Evolutionary conservation across 1,139 yeast genomes (phyloP).

Genomic region (Lodderomyces margitis): DNA sequence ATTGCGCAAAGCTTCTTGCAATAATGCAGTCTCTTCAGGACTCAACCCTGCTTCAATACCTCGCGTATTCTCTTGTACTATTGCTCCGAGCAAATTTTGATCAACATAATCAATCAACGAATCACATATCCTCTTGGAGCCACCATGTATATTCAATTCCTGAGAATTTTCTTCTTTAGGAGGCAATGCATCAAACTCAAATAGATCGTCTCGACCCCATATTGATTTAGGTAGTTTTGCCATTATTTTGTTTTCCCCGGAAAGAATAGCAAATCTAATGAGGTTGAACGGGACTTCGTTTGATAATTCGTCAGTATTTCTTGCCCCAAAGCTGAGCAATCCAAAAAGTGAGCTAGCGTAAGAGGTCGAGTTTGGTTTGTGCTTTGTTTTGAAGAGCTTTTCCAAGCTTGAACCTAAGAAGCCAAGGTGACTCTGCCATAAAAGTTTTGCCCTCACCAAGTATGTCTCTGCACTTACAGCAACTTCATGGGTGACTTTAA

Average conservation of each 20-base stretch:
- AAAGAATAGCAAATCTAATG: constrained; percentile 62
- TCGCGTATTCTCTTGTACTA: constrained; percentile 29
- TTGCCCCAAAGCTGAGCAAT: constrained; percentile 8
- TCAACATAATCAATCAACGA: constrained; percentile 37
- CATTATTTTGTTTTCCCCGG: constrained; percentile 70
- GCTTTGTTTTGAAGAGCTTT: not conserved
- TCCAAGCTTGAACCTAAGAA: constrained; percentile 3
- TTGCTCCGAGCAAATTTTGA: constrained; percentile 38
- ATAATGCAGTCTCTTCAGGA: constrained; percentile 13
- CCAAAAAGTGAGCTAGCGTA: constrained; percentile 17
- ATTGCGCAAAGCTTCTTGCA: not conserved
- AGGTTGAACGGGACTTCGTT: constrained; percentile 55
- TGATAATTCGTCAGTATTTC: constrained; percentile 6
- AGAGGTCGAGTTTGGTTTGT: not conserved
- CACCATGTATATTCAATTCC: not conserved
- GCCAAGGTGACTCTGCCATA: constrained; percentile 33
- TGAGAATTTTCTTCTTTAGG: constrained; percentile 18
- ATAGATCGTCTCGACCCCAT: constrained; percentile 62
- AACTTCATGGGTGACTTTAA: constrained; percentile 25
- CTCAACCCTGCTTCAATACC: constrained; percentile 28
- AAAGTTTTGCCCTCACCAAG: constrained; percentile 44
- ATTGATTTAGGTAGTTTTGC: constrained; percentile 60
- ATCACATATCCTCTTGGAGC: constrained; percentile 23
- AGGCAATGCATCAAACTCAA: constrained; percentile 71
- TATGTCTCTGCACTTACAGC: constrained; percentile 50